Evolutionary conservation across 257 asterid genomes (phyloP), one percentile per base, ranked within the genome.

Genomic region (Marsdenia floribunda): DNA sequence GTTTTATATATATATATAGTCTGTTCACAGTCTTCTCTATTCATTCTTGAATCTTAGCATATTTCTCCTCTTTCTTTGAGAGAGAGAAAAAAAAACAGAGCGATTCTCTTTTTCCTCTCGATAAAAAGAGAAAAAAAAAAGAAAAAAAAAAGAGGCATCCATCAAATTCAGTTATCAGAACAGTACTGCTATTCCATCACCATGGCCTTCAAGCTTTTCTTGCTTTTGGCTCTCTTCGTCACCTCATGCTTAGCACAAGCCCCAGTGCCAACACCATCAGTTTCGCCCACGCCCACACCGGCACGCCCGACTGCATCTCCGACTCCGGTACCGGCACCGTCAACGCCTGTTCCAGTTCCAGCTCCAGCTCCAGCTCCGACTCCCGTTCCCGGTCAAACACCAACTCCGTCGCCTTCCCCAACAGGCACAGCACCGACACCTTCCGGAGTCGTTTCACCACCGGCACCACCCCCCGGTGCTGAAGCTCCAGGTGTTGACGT

Each of bases 161-260:
- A 29, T 22, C 69, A 35, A 44, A 44, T 44, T 44, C 8, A 2
- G 49, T 44, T 6, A 8, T 44, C 49, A 44, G 33, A 29, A 0
- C 49, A 7, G 13, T 44, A 5, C 12, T 7, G 6, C 10, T 44
- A 44, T 44, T 44, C 49, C 49, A 11, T 19, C 24, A 58, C 68
- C 24, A 85, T 84, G 91, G 85, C 83, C 73, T 77, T 86, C 22
- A 87, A 83, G 80, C 52, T 85, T 57, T n/a, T 89, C 70, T 65
- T 90, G 67, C 75, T 89, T 74, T 16, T 90, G 19, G 88, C 90
- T 3, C 86, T 88, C 72, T 37, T 89, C 8, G 78, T 85, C 83
- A 77, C 91, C 71, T 77, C 91, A 5, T 88, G 92, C 76, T 59
- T 79, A 80, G 95, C 95, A 0, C 96, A 90, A 76, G 79, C 78